phyloP scores from a whole-genome alignment of 495 filamentous ascomycete genomes.

The Cetradonia linearis region DNA sequence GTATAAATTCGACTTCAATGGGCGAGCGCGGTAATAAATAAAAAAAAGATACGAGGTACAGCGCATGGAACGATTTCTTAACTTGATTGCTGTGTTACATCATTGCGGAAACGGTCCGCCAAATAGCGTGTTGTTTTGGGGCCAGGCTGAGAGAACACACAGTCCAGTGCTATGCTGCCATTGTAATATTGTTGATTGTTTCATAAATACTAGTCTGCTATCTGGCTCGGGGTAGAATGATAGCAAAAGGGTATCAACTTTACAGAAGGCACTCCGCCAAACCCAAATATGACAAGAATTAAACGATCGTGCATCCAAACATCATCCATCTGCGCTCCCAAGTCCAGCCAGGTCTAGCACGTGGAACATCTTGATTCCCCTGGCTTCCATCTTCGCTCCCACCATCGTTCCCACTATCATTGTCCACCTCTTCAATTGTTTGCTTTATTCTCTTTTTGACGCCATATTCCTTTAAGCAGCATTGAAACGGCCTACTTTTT shows the following conservation, averaged over 20 bases:
- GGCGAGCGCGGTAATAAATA: not conserved
- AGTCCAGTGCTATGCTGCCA: too few relatives aligned
- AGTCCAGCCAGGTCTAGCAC: slow-evolving; percentile 12
- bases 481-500: slow-evolving; percentile 25
- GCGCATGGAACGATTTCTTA: not conserved
- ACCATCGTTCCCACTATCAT: slow-evolving; percentile 29
- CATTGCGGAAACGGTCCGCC: slow-evolving; percentile 5
- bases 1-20: not conserved
- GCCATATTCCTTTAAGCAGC: slow-evolving; percentile 45
- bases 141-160: not conserved
- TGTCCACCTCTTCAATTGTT: slow-evolving; percentile 10
- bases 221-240: not conserved
- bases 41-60: not conserved
- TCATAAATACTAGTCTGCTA: not conserved
- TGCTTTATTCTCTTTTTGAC: slow-evolving; percentile 24
- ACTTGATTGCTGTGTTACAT: not conserved
- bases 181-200: not conserved
- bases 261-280: not conserved
- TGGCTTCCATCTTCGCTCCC: slow-evolving; percentile 15
- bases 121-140: not conserved
- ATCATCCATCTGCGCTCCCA: slow-evolving; percentile 45
- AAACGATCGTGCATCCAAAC: slow-evolving; percentile 28
- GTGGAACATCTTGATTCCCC: not conserved
- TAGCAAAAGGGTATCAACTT: not conserved
- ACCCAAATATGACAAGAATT: not conserved